Evolutionary conservation across 2,329 filamentous ascomycete genomes (phyloP), one percentile per base, ranked within the genome.

Genomic region (Chaetomium strumarium): DNA sequence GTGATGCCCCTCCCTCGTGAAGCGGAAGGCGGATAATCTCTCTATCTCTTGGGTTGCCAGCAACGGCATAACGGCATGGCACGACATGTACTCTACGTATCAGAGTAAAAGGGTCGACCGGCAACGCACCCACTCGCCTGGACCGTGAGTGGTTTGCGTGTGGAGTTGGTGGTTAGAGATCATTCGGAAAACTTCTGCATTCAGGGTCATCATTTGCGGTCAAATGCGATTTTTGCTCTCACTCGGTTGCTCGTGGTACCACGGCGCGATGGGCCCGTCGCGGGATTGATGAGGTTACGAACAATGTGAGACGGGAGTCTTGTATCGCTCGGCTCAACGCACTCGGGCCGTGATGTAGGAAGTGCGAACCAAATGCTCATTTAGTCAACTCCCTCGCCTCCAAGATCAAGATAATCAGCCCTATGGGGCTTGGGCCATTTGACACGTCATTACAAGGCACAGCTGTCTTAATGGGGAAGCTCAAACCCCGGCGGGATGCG

Each of bases 1-100:
- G 86, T 70, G 84, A 77, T 69, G 80, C 86, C 75, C 83, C 86
- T 70, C 76, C 82, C 64, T 84, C 81, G 68, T 83, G 80, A 79
- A 70, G 54, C 24, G 55, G 53, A 57, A 37, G 54, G 46, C 49
- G 53, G 53, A 57, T 58, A 55, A 59, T 61, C 41, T 61, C 56
- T 59, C 59, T 58, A 47, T 59, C 55, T 60, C 52, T 59, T 58
- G 55, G 59, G 55, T 59, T 60, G 58, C 57, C 56, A 53, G 55
- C 49, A 55, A 55, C 51, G 59, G 56, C 56, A 61, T 56, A 54
- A 60, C 58, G 56, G 59, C 60, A 61, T 56, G 60, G 57, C 57
- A 62, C 71, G 72, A 66, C 72, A 73, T 75, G 74, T 75, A 75
- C 68, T 75, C 67, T 73, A 68, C 71, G 43, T 51, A 55, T 55